Percentiles rank a stretch among this genome's conserved stretches.
phyloP scores from a whole-genome alignment of 305 asterid genomes.

The Fraxinus ornus region DNA sequence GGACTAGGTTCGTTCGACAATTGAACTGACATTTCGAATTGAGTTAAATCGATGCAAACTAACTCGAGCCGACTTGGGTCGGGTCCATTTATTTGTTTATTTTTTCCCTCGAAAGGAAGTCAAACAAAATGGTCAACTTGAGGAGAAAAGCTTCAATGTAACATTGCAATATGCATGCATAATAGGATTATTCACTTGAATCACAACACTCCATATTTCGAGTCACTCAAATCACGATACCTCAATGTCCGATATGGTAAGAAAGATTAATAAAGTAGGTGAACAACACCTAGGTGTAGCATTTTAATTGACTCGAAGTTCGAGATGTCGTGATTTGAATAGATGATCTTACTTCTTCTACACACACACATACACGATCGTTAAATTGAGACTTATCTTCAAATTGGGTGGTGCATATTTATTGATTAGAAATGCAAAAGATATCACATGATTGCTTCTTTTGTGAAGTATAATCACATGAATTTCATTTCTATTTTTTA shows the following conservation, averaged over 20 bases:
- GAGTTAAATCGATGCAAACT: not conserved
- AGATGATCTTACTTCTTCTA: no score
- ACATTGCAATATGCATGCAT: no score
- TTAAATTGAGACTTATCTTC: not conserved
- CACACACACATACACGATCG: no score
- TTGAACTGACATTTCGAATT: not conserved
- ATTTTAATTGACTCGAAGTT: no score
- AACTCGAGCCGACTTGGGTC: not conserved
- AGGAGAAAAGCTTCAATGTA: not conserved
- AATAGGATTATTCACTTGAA: not conserved
- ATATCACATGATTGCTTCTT: not conserved
- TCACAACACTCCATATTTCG: no score
- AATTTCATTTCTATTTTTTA: not conserved
- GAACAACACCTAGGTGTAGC: not conserved
- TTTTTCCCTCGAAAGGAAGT: not conserved
- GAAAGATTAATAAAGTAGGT: not conserved
- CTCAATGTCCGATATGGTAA: not conserved
- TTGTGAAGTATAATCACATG: not conserved
- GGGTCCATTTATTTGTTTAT: no score
- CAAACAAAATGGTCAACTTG: not conserved
- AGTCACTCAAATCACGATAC: no score
- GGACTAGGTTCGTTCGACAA: not conserved
- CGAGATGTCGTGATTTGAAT: no score
- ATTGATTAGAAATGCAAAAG: not conserved
- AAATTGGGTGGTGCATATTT: not conserved